phyloP scores from a whole-genome alignment of 2,329 filamentous ascomycete species.

The Fusarium newnesense region DNA sequence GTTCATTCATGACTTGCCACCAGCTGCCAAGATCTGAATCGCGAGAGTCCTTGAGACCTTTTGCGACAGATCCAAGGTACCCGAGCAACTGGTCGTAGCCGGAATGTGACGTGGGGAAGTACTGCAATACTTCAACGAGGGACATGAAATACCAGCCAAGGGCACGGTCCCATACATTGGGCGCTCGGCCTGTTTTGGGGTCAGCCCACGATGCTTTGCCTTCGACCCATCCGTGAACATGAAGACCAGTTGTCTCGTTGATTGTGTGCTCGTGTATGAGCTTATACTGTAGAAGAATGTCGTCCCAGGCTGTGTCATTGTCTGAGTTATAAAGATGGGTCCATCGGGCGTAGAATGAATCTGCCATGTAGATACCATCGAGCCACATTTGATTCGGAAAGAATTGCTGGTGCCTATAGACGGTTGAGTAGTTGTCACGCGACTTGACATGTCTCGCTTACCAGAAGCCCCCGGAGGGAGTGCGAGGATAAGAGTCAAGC shows the following conservation, averaged over 20 bases:
- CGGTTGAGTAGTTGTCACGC: accelerated
- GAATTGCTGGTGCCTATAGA: constrained; percentile 43
- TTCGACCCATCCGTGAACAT: constrained; percentile 64
- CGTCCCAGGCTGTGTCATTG: constrained; percentile 53
- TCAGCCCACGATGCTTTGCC: constrained; percentile 60
- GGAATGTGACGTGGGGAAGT: constrained; percentile 49
- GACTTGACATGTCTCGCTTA: background rate
- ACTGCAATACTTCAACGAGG: constrained; percentile 58
- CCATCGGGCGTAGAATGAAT: constrained; percentile 54
- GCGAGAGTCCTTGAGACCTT: constrained; percentile 52
- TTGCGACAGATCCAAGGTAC: constrained; percentile 53
- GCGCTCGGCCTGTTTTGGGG: constrained; percentile 57
- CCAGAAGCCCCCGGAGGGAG: constrained; percentile 62
- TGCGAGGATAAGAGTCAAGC: constrained; percentile 59
- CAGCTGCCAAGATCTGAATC: constrained; percentile 59
- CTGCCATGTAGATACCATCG: constrained; percentile 62
- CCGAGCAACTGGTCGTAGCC: constrained; percentile 48
- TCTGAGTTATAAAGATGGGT: constrained; percentile 47
- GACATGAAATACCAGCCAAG: constrained; percentile 64
- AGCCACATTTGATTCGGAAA: constrained; percentile 67
- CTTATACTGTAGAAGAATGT: constrained; percentile 56
- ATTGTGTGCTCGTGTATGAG: constrained; percentile 55
- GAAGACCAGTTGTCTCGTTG: constrained; percentile 51
- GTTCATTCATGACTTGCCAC: constrained; percentile 66
- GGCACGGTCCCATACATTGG: constrained; percentile 61